Percentiles rank a stretch among this genome's conserved stretches.
Conservation (phyloP, 2,329 filamentous ascomycete species). For the Bisporella sp. region DNA sequence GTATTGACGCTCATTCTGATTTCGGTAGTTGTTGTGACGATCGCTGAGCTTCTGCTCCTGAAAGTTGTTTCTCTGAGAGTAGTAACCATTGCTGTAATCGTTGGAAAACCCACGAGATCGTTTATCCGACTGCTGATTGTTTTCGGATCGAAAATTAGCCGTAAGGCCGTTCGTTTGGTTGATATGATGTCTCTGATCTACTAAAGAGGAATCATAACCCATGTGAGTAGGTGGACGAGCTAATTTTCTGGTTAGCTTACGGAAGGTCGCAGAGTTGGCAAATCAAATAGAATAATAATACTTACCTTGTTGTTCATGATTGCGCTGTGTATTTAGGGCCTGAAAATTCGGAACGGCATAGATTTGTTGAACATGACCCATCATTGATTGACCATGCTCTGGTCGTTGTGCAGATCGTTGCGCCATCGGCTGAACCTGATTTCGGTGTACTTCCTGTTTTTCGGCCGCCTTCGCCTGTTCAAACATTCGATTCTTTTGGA, state of each 20-base stretch:
- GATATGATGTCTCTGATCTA: not conserved
- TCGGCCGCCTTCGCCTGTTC: not conserved
- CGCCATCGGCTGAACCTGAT: not conserved
- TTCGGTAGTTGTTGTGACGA: not conserved
- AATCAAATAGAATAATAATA: not conserved
- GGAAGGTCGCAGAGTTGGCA: not conserved
- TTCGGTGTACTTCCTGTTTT: not conserved
- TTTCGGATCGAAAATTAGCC: not conserved
- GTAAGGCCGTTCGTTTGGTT: not conserved
- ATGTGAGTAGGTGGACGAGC: not conserved
- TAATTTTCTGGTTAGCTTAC: not conserved
- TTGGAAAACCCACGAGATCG: not conserved
- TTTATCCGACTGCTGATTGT: not conserved
- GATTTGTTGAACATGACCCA: not conserved
- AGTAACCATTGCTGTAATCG: not conserved
- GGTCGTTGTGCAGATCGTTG: not conserved
- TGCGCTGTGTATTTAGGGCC: too few species aligned
- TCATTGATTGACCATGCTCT: not conserved
- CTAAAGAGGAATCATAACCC: not conserved
- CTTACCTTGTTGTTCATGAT: not conserved
- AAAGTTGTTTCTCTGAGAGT: not conserved
- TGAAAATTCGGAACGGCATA: too few species aligned
- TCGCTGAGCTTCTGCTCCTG: not conserved
- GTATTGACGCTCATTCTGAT: constrained; percentile 1
- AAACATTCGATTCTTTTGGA: not conserved